phyloP scores from a whole-genome alignment of 345 rosid species.

The Reutealis trisperma region DNA sequence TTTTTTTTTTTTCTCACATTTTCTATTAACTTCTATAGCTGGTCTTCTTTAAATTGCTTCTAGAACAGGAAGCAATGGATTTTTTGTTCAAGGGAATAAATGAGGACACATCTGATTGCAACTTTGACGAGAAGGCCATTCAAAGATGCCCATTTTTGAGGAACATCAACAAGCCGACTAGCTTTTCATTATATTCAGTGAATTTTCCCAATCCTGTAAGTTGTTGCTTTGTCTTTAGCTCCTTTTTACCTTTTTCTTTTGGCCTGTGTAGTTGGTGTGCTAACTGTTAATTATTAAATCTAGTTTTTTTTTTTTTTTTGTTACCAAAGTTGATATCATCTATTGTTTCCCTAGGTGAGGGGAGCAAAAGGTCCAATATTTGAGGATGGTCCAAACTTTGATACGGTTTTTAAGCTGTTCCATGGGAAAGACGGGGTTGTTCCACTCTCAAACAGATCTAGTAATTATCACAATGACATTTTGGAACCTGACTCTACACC shows the following conservation, averaged over 20 bases:
- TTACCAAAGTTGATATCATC: not conserved
- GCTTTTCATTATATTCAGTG: slow-evolving; percentile 59
- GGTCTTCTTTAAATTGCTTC: not conserved
- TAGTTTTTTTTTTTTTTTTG: too few species aligned
- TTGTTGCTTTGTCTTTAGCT: not conserved
- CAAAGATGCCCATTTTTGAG: slow-evolving; percentile 80
- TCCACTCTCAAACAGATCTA: slow-evolving; percentile 57
- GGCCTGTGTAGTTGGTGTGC: not conserved
- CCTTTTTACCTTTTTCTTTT: not conserved
- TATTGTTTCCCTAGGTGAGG: slow-evolving; percentile 30
- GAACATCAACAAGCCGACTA: slow-evolving; percentile 73
- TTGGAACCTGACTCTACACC: slow-evolving; percentile 41
- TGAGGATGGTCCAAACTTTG: slow-evolving; percentile 83
- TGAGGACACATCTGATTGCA: slow-evolving; percentile 47
- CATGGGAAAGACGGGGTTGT: slow-evolving; percentile 88
- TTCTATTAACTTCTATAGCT: not conserved
- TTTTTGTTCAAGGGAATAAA: slow-evolving; percentile 39
- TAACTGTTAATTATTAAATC: not conserved
- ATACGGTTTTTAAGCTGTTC: slow-evolving; percentile 69
- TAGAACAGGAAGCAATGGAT: slow-evolving; percentile 42
- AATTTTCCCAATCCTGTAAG: slow-evolving; percentile 50
- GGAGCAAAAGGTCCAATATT: slow-evolving; percentile 87
- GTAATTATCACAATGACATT: slow-evolving; percentile 17
- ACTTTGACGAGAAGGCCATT: slow-evolving; percentile 49
- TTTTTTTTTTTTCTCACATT: not conserved